Percentiles rank a stretch among this genome's conserved stretches.
These are phyloP conservation scores for Cucurbita argyrosperma DNA, from an alignment of 306 rosid genomes.

Conservation along the genomic window DNA sequence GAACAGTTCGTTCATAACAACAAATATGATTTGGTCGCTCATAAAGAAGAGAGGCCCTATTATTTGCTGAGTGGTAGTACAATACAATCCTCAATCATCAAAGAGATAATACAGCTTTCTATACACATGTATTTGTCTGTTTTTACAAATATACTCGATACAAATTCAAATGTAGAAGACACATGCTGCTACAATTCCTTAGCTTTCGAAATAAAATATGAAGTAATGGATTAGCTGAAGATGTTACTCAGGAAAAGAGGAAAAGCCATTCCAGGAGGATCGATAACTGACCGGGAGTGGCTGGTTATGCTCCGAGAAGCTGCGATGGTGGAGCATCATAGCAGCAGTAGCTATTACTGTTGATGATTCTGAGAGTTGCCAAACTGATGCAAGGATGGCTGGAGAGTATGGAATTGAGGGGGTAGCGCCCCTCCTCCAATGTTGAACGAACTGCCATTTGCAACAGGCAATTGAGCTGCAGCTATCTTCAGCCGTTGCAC, in stretches of 20 bases:
- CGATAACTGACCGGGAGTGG: not conserved
- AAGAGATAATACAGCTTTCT: not conserved
- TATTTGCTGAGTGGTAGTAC: not conserved
- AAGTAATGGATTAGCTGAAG: not conserved
- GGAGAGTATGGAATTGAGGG: conserved; percentile 44
- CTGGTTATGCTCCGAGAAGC: conserved; percentile 45
- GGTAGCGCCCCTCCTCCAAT: conserved; percentile 29
- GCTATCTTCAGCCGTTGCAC: conserved; percentile 77
- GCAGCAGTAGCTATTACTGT: conserved; percentile 35
- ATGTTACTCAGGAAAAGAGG: not conserved
- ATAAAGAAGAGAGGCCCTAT: not conserved
- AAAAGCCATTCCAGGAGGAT: conserved; percentile 18
- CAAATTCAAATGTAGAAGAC: not conserved
- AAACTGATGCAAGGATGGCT: conserved; percentile 30
- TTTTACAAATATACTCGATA: not conserved
- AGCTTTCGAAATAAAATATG: not conserved
- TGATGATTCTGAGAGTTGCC: conserved; percentile 32
- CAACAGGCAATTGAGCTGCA: conserved; percentile 25
- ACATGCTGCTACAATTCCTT: not conserved
- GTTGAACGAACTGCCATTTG: conserved; percentile 38
- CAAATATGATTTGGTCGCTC: not conserved
- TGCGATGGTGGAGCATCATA: conserved; percentile 24
- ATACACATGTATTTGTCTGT: not conserved
- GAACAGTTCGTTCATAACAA: not conserved
- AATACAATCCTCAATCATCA: not conserved